Evolutionary conservation across 2,329 filamentous ascomycete species (phyloP).

Genomic region (Raffaelea ambrosiae): DNA sequence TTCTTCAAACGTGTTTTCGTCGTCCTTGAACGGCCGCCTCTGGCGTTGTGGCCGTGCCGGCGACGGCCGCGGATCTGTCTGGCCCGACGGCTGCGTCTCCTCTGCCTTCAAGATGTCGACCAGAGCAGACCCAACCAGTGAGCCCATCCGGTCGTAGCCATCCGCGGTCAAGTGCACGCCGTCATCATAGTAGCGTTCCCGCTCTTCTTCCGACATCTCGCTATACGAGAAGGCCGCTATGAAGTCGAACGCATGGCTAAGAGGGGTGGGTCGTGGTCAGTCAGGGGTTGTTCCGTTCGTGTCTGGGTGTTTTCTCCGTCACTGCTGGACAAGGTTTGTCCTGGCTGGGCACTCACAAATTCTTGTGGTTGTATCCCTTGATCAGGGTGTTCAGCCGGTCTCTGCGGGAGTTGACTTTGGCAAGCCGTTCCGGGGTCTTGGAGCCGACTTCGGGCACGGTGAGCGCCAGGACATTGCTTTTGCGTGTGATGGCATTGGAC

Average conservation of each 20-base stretch:
- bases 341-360: slow-evolving; percentile 33
- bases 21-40: slow-evolving; percentile 21
- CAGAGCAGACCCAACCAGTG: slow-evolving; percentile 44
- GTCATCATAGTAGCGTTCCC: slow-evolving; percentile 50
- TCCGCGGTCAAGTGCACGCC: slow-evolving; percentile 47
- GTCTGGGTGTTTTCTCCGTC: neutral
- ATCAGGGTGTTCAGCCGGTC: slow-evolving; percentile 26
- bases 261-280: slow-evolving; percentile 27
- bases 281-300: neutral
- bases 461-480: slow-evolving; percentile 51
- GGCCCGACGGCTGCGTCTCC: slow-evolving; percentile 2
- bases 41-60: slow-evolving; percentile 5
- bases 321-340: neutral
- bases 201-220: slow-evolving; percentile 34
- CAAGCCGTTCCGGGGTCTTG: slow-evolving; percentile 23
- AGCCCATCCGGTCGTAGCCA: slow-evolving; percentile 56
- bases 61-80: neutral
- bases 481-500: slow-evolving; percentile 37
- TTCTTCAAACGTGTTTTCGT: slow-evolving; percentile 38
- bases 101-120: slow-evolving; percentile 32
- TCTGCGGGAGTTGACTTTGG: slow-evolving; percentile 32
- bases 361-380: slow-evolving; percentile 33
- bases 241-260: slow-evolving; percentile 50
- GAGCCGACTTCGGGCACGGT: slow-evolving; percentile 48
- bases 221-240: slow-evolving; percentile 44